Evolutionary conservation across 805 yeast species (phyloP).

Genomic region (Candida koratica): DNA sequence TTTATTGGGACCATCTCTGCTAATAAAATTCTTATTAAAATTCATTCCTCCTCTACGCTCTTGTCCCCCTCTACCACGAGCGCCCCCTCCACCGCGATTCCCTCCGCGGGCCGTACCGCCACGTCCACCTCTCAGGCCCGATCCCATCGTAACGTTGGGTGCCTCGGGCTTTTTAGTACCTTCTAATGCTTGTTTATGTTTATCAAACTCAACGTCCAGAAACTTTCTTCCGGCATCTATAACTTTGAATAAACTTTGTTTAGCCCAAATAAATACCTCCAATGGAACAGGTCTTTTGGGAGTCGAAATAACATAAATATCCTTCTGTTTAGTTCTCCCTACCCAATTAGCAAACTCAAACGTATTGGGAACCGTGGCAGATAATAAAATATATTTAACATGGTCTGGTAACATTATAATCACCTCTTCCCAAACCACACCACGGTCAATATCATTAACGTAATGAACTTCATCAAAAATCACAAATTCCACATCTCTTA

Average conservation of each 20-base stretch:
- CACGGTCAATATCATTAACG: conserved; percentile 96
- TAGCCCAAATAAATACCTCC: conserved; percentile 83
- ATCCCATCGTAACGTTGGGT: conserved; percentile 35
- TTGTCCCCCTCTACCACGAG: conserved; percentile 38
- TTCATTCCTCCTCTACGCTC: conserved; percentile 23
- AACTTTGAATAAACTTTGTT: conserved; percentile 64
- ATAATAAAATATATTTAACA: conserved; percentile 87
- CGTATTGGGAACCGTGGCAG: conserved; percentile 97
- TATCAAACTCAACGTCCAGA: conserved; percentile 56
- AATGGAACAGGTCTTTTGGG: conserved; percentile 96
- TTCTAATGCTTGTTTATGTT: conserved; percentile 53
- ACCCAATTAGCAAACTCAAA: conserved; percentile 96
- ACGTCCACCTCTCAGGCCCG: conserved; percentile 39
- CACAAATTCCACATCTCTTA: conserved; percentile 99
- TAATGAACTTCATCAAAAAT: conserved; percentile 97
- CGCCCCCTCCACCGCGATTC: conserved; percentile 38
- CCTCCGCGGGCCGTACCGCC: conserved; percentile 47
- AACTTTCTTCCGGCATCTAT: conserved; percentile 74
- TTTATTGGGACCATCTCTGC: conserved; percentile 64
- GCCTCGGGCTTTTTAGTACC: conserved; percentile 33
- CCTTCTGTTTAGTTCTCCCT: conserved; percentile 93
- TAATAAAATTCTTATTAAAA: conserved; percentile 19
- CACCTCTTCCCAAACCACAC: conserved; percentile 99
- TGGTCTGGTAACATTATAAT: conserved; percentile 93
- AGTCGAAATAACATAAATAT: conserved; percentile 93